phyloP scores from a whole-genome alignment of 345 rosid genomes.

The Arabidopsis suecica region DNA sequence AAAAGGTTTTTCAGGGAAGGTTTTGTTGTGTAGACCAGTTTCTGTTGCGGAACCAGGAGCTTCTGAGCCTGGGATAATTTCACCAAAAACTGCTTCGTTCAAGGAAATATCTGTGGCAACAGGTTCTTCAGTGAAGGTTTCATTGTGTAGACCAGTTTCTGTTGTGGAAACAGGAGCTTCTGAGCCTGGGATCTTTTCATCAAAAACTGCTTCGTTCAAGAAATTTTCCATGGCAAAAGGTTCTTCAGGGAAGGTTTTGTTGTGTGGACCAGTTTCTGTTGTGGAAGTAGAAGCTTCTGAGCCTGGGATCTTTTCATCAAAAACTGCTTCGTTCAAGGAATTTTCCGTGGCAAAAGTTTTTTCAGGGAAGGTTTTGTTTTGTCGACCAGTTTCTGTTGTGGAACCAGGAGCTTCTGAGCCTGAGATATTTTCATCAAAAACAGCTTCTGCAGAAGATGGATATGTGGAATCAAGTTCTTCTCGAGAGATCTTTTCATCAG shows the following conservation, averaged over 20 bases:
- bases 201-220: not conserved
- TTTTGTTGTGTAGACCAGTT: slow-evolving; percentile 7
- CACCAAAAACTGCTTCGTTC: not conserved
- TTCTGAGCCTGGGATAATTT: slow-evolving; percentile 7
- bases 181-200: slow-evolving; percentile 10
- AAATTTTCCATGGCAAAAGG: slow-evolving; percentile 6
- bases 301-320: slow-evolving; percentile 17
- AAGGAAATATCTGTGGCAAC: slow-evolving; percentile 13
- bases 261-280: slow-evolving; percentile 14
- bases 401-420: slow-evolving; percentile 20
- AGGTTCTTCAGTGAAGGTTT: slow-evolving; percentile 19
- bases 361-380: slow-evolving; percentile 8
- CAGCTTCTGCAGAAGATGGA: slow-evolving; percentile 20
- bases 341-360: slow-evolving; percentile 14
- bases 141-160: slow-evolving; percentile 10
- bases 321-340: slow-evolving; percentile 6
- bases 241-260: slow-evolving; percentile 17
- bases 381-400: slow-evolving; percentile 17
- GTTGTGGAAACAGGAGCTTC: slow-evolving; percentile 27
- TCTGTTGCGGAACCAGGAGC: slow-evolving; percentile 27
- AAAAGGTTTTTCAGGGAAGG: slow-evolving; percentile 10
- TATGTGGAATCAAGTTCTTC: slow-evolving; percentile 22
- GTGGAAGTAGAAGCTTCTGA: slow-evolving; percentile 19
- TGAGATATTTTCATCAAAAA: slow-evolving; percentile 14
- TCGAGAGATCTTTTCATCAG: slow-evolving; percentile 17